phyloP scores from a whole-genome alignment of 345 rosid species.

The Aquilaria yunnanensis region DNA sequence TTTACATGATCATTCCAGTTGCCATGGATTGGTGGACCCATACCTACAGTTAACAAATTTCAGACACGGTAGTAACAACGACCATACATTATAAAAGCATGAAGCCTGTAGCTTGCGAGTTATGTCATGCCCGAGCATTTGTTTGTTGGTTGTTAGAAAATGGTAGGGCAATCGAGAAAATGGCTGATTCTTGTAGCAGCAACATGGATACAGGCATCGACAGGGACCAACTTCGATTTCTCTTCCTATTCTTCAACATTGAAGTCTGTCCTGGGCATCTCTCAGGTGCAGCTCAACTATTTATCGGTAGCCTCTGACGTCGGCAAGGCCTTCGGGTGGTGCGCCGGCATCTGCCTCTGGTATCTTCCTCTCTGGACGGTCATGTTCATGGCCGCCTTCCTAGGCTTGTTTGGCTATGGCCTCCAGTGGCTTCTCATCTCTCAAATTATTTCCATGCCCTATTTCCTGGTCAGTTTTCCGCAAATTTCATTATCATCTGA shows the following conservation, averaged over 20 bases:
- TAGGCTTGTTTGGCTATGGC: constrained; percentile 58
- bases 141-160: constrained; percentile 2
- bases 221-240: constrained; percentile 86
- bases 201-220: constrained; percentile 72
- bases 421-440: constrained; percentile 67
- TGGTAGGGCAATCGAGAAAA: constrained; percentile 56
- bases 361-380: constrained; percentile 58
- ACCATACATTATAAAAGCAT: too few species aligned
- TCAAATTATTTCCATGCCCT: constrained; percentile 43
- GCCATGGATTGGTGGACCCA: too few species aligned
- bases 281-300: constrained; percentile 67
- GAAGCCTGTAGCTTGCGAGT: too few species aligned
- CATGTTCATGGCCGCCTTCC: constrained; percentile 43
- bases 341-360: constrained; percentile 46
- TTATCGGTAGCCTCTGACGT: constrained; percentile 72
- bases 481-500: too few species aligned
- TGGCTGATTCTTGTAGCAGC: constrained; percentile 63
- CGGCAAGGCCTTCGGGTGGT: constrained; percentile 82
- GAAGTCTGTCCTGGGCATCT: constrained; percentile 57
- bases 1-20: too few species aligned
- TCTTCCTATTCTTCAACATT: constrained; percentile 55
- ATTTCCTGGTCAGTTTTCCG: constrained; percentile 43
- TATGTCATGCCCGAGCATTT: too few species aligned
- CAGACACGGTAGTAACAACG: too few species aligned
- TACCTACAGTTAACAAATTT: too few species aligned